Conservation (phyloP, 2,329 filamentous ascomycete species). For the Elsinoe arachidis region DNA sequence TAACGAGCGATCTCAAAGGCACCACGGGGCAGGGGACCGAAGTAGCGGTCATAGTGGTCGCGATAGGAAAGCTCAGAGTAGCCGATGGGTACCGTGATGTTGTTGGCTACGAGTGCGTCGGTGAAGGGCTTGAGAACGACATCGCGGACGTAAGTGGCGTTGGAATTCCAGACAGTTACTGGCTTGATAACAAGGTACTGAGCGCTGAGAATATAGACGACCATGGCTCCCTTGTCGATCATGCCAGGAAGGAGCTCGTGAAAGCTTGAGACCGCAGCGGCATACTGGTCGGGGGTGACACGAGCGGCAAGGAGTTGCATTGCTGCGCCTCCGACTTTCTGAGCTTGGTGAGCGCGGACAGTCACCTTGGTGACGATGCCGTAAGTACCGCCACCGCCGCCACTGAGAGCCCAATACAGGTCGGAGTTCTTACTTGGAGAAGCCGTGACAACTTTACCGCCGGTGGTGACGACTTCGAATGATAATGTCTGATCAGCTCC, state of each 20-base stretch:
- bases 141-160: constrained; percentile 38
- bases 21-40: not conserved
- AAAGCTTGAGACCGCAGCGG: constrained; percentile 40
- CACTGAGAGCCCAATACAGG: constrained; percentile 55
- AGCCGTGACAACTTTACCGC: constrained; percentile 42
- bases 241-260: constrained; percentile 41
- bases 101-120: constrained; percentile 34
- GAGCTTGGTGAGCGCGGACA: constrained; percentile 38
- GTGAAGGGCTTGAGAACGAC: constrained; percentile 38
- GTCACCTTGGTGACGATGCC: constrained; percentile 50
- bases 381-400: constrained; percentile 53
- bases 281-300: constrained; percentile 36
- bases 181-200: constrained; percentile 38
- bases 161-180: constrained; percentile 27
- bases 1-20: constrained; percentile 26
- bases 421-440: constrained; percentile 43
- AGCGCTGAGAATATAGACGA: constrained; percentile 44
- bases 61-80: not conserved
- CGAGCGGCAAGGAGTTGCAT: too few species aligned
- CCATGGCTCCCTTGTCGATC: constrained; percentile 43
- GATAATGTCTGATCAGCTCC: constrained; percentile 51
- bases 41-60: not conserved
- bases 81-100: not conserved
- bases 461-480: constrained; percentile 38
- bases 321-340: too few species aligned